phyloP scores from a whole-genome alignment of 108 stramenopile species.

The Halocafeteria seosinensis region DNA sequence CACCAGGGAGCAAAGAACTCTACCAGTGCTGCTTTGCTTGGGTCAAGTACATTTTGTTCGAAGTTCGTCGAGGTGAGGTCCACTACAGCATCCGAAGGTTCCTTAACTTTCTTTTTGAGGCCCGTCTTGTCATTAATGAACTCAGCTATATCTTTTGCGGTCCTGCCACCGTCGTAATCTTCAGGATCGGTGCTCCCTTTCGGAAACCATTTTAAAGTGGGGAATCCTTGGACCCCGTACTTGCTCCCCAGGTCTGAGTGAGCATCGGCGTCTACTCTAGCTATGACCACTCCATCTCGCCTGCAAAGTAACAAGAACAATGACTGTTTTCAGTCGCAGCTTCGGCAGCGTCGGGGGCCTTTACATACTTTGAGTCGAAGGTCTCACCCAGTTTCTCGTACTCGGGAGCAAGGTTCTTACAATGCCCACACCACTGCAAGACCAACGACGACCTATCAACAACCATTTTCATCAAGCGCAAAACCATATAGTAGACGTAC shows the following conservation, averaged over 20 bases:
- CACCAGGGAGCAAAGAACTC: slow-evolving; percentile 30
- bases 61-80: not conserved
- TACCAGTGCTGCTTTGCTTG: slow-evolving; percentile 2
- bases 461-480: too few species aligned
- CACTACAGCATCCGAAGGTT: not conserved
- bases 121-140: slow-evolving; percentile 41
- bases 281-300: slow-evolving; percentile 13
- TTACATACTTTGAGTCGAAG: slow-evolving; percentile 10
- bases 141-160: slow-evolving; percentile 27
- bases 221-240: slow-evolving; percentile 26
- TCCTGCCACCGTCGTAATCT: slow-evolving; percentile 40
- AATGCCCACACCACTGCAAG: slow-evolving; percentile 12
- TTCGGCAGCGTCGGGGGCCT: not conserved
- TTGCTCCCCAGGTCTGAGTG: slow-evolving; percentile 7
- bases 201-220: slow-evolving; percentile 26
- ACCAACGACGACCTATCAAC: too few species aligned
- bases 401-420: slow-evolving; percentile 27
- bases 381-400: slow-evolving; percentile 7
- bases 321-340: not conserved
- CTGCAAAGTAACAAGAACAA: not conserved
- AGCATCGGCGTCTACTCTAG: slow-evolving; percentile 24
- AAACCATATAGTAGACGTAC: too few species aligned
- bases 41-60: not conserved
- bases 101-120: slow-evolving; percentile 27
- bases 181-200: slow-evolving; percentile 18